Evolutionary conservation across 1,284 basidiomycete species (phyloP), one percentile per base, ranked within the genome.

Genomic region (Ceratobasidium sp.): DNA sequence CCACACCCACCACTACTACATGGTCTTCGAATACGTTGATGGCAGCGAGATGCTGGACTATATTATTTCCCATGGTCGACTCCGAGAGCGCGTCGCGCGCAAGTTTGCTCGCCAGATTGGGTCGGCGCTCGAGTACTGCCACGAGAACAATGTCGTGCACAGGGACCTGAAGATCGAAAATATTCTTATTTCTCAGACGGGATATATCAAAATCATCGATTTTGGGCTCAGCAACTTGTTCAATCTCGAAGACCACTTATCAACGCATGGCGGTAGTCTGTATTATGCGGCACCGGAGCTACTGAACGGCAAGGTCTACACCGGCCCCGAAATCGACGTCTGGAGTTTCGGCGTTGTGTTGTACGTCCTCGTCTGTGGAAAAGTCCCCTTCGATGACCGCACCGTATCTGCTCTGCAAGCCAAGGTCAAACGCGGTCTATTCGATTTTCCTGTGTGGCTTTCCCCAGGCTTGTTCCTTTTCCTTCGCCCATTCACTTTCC

Each of bases 31-130:
- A 83, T 98, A 98, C 83, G 94, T 99, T 83, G 96, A 96, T 79
- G 97, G 98, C 61, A 97, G 98, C 0, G 97, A 99, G 85, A 98
- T 99, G 95, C 90, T 99, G 78, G 97, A 99, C 87, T 99, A 98
- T 82, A 99, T 99, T 85, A 99, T 99, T 84, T 93, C 93, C 79
- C 98, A 99, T 80, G 97, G 97, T n/a, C 87, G 96, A 46, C 87
- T 99, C 76, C 87, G 97, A 41, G 98, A 99, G 82, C 89, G 97
- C 73, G 94, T 96, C 41, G 97, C 97, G 5, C 87, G 97, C 79
- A 98, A 98, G 84, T 99, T 99, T 84, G 96, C 96, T 0, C 85
- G 97, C 29, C 97, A 99, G 83, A 98, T 99, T 78, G 96, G 93
- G 43, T 94, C 92, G 78, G 97, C 98, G 0, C 85, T 99, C 49